A percentile compares a stretch with the other conserved stretches of the same genome.
Evolutionary conservation across 352 stramenopile species (phyloP).

Genomic region (Phytophthora melonis): DNA sequence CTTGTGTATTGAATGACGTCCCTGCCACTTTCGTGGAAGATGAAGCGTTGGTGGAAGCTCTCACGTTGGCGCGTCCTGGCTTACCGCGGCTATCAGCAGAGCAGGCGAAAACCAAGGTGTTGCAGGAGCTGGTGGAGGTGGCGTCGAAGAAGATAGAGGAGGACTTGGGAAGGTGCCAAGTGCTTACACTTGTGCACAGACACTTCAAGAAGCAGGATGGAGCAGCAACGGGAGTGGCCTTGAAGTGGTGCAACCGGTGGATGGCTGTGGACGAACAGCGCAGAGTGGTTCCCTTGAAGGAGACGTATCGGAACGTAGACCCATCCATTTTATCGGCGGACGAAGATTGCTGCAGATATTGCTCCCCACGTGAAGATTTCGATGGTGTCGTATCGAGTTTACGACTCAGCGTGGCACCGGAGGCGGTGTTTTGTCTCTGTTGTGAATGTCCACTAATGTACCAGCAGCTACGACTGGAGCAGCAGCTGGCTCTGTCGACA

Average conservation of each 20-base stretch:
- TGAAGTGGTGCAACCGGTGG: conserved; percentile 27
- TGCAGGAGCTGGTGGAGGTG: conserved; percentile 28
- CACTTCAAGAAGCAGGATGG: conserved; percentile 6
- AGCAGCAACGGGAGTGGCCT: not conserved
- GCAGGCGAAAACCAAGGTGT: conserved; percentile 25
- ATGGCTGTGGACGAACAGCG: conserved; percentile 34
- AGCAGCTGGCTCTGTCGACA: conserved; percentile 13
- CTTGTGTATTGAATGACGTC: conserved; percentile 50
- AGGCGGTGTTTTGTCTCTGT: conserved; percentile 30
- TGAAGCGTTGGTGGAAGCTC: conserved; percentile 43
- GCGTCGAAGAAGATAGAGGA: conserved; percentile 15
- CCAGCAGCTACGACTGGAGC: conserved; percentile 20
- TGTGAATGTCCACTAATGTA: conserved; percentile 26
- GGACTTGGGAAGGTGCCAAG: conserved; percentile 27
- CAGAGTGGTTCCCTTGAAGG: conserved; percentile 32
- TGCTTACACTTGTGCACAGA: conserved; percentile 43
- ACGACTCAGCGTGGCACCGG: not conserved
- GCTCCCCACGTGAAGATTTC: conserved; percentile 16
- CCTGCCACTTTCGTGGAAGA: conserved; percentile 51
- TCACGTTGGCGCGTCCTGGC: conserved; percentile 36
- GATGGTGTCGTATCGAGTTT: conserved; percentile 13
- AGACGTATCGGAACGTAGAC: conserved; percentile 6
- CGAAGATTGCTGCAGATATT: conserved; percentile 20
- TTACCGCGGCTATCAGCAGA: conserved; percentile 34
- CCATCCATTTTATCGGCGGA: not conserved